A percentile compares a stretch with the other conserved stretches of the same genome.
Conservation (phyloP, 768 basidiomycete species). For the Xerocomus potaroensis region DNA sequence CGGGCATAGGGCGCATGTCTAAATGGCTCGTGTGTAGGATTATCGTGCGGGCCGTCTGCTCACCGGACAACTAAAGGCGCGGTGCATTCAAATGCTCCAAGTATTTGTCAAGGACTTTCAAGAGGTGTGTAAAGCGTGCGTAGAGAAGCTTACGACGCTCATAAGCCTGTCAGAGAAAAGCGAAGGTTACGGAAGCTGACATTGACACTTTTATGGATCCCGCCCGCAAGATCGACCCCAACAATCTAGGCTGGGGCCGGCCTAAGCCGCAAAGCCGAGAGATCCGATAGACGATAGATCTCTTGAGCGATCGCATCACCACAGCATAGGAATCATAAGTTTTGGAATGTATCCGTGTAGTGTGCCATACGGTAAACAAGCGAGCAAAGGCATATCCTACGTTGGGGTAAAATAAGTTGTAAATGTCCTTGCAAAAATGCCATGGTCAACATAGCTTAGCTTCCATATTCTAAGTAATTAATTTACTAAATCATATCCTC, state of each 20-base stretch:
- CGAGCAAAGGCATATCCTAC: conserved; percentile 1
- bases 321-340: conserved; percentile 6
- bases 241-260: too few species aligned
- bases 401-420: conserved; percentile 2
- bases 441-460: conserved; percentile 11
- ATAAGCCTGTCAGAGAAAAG: conserved; percentile 54
- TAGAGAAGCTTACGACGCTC: background rate
- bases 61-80: conserved; percentile 88
- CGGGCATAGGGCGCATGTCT: background rate
- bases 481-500: conserved; percentile 16
- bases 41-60: conserved; percentile 86
- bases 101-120: conserved; percentile 85
- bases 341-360: conserved; percentile 5
- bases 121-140: conserved; percentile 42
- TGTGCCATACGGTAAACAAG: background rate
- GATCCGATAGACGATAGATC: too few species aligned
- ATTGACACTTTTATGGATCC: conserved; percentile 78
- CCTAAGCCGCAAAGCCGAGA: too few species aligned
- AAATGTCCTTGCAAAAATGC: conserved; percentile 1
- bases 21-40: conserved; percentile 49
- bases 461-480: conserved; percentile 2
- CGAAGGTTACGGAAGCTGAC: conserved; percentile 74
- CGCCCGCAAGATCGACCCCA: conserved; percentile 70
- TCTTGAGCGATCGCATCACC: background rate
- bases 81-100: conserved; percentile 80